Percentiles rank a stretch among this genome's conserved stretches.
These are phyloP conservation scores for Tolypocladium nubicola DNA, from an alignment of 2,329 filamentous ascomycete species.

Conservation along the genomic window DNA sequence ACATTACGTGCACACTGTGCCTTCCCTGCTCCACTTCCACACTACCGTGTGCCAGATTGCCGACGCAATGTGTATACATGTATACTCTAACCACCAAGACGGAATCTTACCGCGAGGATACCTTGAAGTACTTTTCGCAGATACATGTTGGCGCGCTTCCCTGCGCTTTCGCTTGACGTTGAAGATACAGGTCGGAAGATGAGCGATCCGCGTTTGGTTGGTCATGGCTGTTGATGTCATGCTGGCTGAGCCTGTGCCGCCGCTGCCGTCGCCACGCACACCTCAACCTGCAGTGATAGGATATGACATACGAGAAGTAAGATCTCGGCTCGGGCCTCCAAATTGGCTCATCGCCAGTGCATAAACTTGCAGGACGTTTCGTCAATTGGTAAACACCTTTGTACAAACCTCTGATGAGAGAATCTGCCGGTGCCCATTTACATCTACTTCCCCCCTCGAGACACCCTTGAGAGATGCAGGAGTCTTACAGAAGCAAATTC, in stretches of 20 bases:
- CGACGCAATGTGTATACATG: neutral
- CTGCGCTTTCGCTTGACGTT: neutral
- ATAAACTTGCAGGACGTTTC: too few species aligned
- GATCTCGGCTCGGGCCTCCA: neutral
- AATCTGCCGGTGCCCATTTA: too few species aligned
- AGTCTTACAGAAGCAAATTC: too few species aligned
- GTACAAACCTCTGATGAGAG: too few species aligned
- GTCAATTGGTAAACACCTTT: too few species aligned
- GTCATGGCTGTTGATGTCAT: neutral
- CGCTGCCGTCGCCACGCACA: neutral
- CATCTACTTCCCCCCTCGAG: too few species aligned
- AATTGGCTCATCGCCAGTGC: neutral
- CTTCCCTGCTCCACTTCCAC: neutral
- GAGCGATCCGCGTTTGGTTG: neutral
- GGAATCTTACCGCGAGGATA: neutral
- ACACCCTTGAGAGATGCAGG: too few species aligned
- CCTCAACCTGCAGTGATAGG: neutral
- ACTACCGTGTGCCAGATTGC: neutral
- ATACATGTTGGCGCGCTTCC: neutral
- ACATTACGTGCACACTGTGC: neutral
- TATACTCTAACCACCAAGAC: neutral
- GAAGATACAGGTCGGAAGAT: neutral
- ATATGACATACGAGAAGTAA: neutral
- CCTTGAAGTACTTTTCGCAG: neutral
- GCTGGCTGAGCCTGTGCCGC: neutral